Base-by-base conservation (phyloP, 2,329 filamentous ascomycete species). In the Colletotrichum scovillei region DNA sequence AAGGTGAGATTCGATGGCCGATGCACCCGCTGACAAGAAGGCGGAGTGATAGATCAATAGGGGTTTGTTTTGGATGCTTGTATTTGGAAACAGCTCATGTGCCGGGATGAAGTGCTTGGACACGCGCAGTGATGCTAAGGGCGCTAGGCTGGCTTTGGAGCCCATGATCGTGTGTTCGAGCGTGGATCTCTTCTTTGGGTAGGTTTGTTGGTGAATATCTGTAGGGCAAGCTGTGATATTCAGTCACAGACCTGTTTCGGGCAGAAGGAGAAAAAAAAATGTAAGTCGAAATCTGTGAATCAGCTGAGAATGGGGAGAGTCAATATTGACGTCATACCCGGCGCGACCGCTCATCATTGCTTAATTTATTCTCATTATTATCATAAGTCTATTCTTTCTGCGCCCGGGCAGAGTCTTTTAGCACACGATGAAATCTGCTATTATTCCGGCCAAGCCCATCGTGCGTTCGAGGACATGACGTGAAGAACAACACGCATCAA, bases 11-110 rank as follows among this genome's bases (percentile, higher is more conserved):
- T 92, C 89, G 60, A 93, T 88, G 1, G 84, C 78, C 3, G 86
- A 84, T 4, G 90, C 82, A 4, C 85, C 84, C 19, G 82, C 78
- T 3, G 78, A 78, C 4, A 82, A 79, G 76, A 93, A 92, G 46
- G 85, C 89, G 16, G 82, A 84, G 78, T 91, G 91, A 81, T 94
- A 94, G 79, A 93, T 90, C 57, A 93, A 79, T 30, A 94, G 85
- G 0, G 92, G 91, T 74, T 90, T 90, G 67, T 87, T 82, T 77
- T 91, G 89, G 67, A 92, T 86, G 5, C 88, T 89, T 52, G 91
- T 92, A 79, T 94, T 94, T 24, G 92, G 92, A 46, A 90, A 85
- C 5, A 85, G 82, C 30, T 81, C 79, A 80, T 91, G 87, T 14
- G 87, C 82, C 5, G 90, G 88, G 72, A 94, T 93, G 30, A 86